Percentiles rank a stretch among this genome's conserved stretches.
Conservation (phyloP, 805 yeast species). For the Candida succiphila region DNA sequence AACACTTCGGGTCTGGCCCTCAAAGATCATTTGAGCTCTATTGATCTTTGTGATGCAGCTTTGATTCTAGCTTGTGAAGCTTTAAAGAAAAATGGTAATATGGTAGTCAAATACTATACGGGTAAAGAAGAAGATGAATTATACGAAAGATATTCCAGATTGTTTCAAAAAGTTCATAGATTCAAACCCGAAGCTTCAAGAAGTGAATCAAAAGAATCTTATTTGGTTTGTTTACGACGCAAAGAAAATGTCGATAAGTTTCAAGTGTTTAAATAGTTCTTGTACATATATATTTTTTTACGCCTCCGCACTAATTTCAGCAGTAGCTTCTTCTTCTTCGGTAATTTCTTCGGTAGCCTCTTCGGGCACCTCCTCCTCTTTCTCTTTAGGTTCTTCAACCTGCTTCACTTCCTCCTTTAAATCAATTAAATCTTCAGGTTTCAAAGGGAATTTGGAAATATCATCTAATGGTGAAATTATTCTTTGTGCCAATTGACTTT, state of each 20-base stretch:
- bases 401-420: constrained; percentile 10
- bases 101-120: constrained; percentile 77
- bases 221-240: constrained; percentile 55
- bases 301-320: too few species aligned
- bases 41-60: constrained; percentile 92
- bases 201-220: constrained; percentile 71
- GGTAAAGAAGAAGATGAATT: constrained; percentile 69
- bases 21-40: constrained; percentile 74
- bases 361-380: constrained; percentile 9
- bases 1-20: constrained; percentile 79
- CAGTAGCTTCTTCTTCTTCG: constrained; percentile 6
- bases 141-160: constrained; percentile 45
- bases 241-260: constrained; percentile 33
- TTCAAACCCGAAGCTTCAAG: constrained; percentile 81
- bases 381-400: constrained; percentile 11
- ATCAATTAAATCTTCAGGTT: constrained; percentile 16
- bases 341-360: constrained; percentile 9
- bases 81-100: constrained; percentile 59
- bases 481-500: constrained; percentile 48
- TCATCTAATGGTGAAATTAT: constrained; percentile 34
- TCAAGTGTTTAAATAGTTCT: constrained; percentile 25
- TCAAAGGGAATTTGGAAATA: constrained; percentile 26
- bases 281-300: neutral
- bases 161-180: constrained; percentile 54
- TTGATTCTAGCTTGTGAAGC: constrained; percentile 62